Base-by-base conservation (phyloP, 257 asterid genomes). In the Ilex aquifolium region DNA sequence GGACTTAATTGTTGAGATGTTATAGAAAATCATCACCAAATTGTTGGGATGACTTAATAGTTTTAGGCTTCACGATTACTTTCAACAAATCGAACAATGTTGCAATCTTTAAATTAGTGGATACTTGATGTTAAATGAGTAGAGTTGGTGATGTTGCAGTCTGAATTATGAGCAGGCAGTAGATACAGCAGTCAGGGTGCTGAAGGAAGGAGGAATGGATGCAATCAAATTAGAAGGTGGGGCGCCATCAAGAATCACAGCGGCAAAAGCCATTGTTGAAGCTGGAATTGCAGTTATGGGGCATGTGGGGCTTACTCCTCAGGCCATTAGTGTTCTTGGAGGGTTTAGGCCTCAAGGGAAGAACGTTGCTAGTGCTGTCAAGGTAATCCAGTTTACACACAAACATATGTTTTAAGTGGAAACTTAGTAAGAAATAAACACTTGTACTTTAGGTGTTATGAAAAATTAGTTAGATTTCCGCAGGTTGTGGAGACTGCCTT, bases 201-300 rank as follows among this genome's bases (percentile, higher is more conserved):
- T 92, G 63, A 89, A 92, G 76, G 97, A 92, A 76, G 99, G 99
- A 67, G 93, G 89, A 52, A 92, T 92, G 97, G 99, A 92, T 56
- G 95, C 99, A 8, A 85, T 92, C 56, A 92, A 92, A 78, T 65
- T 89, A 71, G 99, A 92, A 82, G 95, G 93, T 9, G 99, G 99
- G 32, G 85, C 99, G 13, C 97, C 97, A 58, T 92, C 99, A 55
- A 83, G 99, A 75, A 89, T 92, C 32, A 77, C 96, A 5, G 99
- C 99, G 27, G 97, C 97, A 60, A 92, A 87, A 80, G 88, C 96
- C 67, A 92, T 92, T 30, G 99, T 92, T 17, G 95, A 87, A 62
- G 95, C 99, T 10, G 99, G 99, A 63, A 87, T 92, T 77, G 97
- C 99, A 7, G 99, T 92, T 44, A 89, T 92, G 56, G 97, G 97